Evolutionary conservation across 495 filamentous ascomycete genomes (phyloP), one percentile per base, ranked within the genome.

Genomic region (Aspergillus saccharolyticus): DNA sequence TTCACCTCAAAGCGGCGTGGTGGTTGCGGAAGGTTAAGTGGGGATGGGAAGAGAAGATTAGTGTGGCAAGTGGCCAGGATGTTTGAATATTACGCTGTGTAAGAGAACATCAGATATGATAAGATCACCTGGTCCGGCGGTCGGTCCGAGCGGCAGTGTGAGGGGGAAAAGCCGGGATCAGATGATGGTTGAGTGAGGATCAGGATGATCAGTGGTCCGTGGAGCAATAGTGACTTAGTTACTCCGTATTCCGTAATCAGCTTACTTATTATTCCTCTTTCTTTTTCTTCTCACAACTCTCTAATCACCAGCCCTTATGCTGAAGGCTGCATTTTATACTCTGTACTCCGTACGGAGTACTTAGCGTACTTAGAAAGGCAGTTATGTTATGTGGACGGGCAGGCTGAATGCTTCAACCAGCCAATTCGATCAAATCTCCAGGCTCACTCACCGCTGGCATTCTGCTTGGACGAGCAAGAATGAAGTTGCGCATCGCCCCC

Each of bases 41-140:
- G 25, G 53, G 49, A 44, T 57, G 43, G 55, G 55, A 19, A 55
- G 59, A 58, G 53, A 54, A 55, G 62, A 50, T 50, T n/a, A 50
- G 47, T 50, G 47, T 64, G 62, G 62, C 62, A 64, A 61, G 56
- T 55, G 53, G 43, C 50, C 56, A 44, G 56, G 50, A 53, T 53
- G 42, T 25, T n/a, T 25, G 17, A 33, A 53, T 47, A 43, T 45
- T 54, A 48, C 52, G 54, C 51, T 42, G 49, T 44, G 50, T 33
- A 47, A 55, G 42, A 50, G 42, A 55, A 42, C 53, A 64, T 66
- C 64, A 62, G 61, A 66, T 66, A 63, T 62, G 64, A 66, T 66
- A 63, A 66, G 59, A 62, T 64, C 56, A 61, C 46, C 57, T 61
- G 60, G 50, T 44, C 43, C 56, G 51, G 19, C 47, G 59, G 52